Percentiles rank a stretch among this genome's conserved stretches.
phyloP scores from a whole-genome alignment of 192 early-diverging fungal genomes.

The Backusella westeae region DNA sequence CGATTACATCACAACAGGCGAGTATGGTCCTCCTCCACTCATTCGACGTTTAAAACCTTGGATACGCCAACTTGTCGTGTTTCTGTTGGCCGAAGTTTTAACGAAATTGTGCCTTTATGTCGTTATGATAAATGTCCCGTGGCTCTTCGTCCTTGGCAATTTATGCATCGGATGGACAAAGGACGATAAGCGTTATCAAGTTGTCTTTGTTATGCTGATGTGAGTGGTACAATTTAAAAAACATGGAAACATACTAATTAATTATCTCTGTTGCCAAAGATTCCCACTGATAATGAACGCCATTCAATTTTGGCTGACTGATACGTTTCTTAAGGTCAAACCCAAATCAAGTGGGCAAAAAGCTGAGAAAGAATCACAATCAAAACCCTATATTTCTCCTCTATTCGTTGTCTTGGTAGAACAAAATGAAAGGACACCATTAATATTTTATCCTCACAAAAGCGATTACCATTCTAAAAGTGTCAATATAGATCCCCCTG shows the following conservation, averaged over 20 bases:
- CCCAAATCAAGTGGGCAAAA: neutral
- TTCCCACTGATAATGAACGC: slow-evolving; percentile 81
- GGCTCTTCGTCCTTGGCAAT: slow-evolving; percentile 58
- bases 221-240: slow-evolving; percentile 16
- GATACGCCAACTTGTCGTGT: slow-evolving; percentile 63
- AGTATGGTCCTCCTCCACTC: slow-evolving; percentile 70
- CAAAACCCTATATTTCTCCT: slow-evolving; percentile 3
- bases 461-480: neutral
- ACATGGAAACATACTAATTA: neutral
- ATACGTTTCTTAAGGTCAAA: slow-evolving; percentile 53
- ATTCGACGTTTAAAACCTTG: slow-evolving; percentile 44
- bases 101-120: slow-evolving; percentile 71
- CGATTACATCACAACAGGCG: slow-evolving; percentile 55
- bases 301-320: slow-evolving; percentile 68
- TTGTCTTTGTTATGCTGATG: slow-evolving; percentile 79
- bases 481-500: neutral
- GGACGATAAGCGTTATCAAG: slow-evolving; percentile 53
- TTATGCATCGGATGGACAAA: slow-evolving; percentile 61
- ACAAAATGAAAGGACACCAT: slow-evolving; percentile 9
- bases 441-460: slow-evolving; percentile 11
- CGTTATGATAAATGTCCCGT: slow-evolving; percentile 54
- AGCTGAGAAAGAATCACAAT: neutral
- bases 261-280: neutral
- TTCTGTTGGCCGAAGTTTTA: slow-evolving; percentile 58
- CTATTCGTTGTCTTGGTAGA: slow-evolving; percentile 7